phyloP scores from a whole-genome alignment of 805 yeast genomes.

The Candida hungchunana region DNA sequence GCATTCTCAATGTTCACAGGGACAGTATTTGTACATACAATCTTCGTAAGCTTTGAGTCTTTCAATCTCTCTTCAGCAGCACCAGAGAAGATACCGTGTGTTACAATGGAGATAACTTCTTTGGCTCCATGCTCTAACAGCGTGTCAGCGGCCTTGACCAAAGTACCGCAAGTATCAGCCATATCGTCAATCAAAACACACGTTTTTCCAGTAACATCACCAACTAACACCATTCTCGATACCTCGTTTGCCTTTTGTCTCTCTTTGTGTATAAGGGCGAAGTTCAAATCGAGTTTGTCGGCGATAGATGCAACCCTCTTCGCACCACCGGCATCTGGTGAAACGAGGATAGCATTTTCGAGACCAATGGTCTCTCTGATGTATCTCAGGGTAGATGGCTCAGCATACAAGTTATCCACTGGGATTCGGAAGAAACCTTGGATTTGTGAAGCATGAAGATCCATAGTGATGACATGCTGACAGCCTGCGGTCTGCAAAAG shows the following conservation, averaged over 20 bases:
- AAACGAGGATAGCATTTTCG: conserved; percentile 69
- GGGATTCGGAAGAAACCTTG: conserved; percentile 96
- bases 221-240: conserved; percentile 91
- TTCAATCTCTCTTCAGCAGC: conserved; percentile 72
- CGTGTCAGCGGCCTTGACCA: conserved; percentile 91
- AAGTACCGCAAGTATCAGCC: conserved; percentile 98
- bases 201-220: conserved; percentile 80
- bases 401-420: conserved; percentile 93
- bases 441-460: conserved; percentile 94
- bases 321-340: conserved; percentile 99
- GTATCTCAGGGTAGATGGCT: conserved; percentile 82
- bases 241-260: conserved; percentile 94
- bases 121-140: conserved; percentile 76
- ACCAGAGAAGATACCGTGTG: conserved; percentile 92
- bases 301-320: conserved; percentile 94
- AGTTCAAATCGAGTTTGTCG: conserved; percentile 84
- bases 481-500: conserved; percentile 92
- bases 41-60: conserved; percentile 58
- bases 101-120: conserved; percentile 86
- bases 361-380: conserved; percentile 61
- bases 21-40: conserved; percentile 91
- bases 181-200: conserved; percentile 92
- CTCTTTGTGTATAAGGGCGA: conserved; percentile 95
- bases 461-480: conserved; percentile 94
- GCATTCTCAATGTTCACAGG: conserved; percentile 67